Percentiles rank a stretch among this genome's conserved stretches.
Conservation (phyloP, 1,139 yeast species). For the Suhomyces anneliseae region DNA sequence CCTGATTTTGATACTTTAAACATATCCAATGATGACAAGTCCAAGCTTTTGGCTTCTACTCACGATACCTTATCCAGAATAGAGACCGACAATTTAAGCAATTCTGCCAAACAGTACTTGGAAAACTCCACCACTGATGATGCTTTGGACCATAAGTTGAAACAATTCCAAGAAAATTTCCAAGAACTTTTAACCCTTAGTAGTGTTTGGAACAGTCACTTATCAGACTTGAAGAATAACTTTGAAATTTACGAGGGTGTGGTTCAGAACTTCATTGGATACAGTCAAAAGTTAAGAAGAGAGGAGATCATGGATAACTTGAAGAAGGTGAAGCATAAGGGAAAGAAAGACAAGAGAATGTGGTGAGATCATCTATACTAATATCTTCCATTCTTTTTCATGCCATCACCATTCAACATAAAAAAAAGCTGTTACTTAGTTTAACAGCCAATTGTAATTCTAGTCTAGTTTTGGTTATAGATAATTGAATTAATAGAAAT, state of each 20-base stretch:
- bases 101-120: constrained; percentile 32
- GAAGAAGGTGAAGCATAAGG: constrained; percentile 21
- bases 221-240: constrained; percentile 46
- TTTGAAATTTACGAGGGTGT: constrained; percentile 68
- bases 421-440: no score
- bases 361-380: constrained; percentile 1
- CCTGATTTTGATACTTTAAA: constrained; percentile 28
- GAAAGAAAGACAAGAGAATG: constrained; percentile 9
- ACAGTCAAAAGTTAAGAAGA: constrained; percentile 58
- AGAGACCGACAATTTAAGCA: constrained; percentile 39
- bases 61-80: constrained; percentile 28
- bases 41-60: constrained; percentile 23
- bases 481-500: neutral
- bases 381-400: no score
- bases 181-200: constrained; percentile 34
- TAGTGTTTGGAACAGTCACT: constrained; percentile 51
- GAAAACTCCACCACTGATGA: constrained; percentile 20
- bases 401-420: no score
- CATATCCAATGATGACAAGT: constrained; percentile 21
- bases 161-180: constrained; percentile 30
- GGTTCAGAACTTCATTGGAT: constrained; percentile 69
- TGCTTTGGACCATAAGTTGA: constrained; percentile 28
- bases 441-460: no score
- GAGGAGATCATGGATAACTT: constrained; percentile 47
- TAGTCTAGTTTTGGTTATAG: no score